Evolutionary conservation across 768 basidiomycete genomes (phyloP).

Genomic region (Suillus paluster): DNA sequence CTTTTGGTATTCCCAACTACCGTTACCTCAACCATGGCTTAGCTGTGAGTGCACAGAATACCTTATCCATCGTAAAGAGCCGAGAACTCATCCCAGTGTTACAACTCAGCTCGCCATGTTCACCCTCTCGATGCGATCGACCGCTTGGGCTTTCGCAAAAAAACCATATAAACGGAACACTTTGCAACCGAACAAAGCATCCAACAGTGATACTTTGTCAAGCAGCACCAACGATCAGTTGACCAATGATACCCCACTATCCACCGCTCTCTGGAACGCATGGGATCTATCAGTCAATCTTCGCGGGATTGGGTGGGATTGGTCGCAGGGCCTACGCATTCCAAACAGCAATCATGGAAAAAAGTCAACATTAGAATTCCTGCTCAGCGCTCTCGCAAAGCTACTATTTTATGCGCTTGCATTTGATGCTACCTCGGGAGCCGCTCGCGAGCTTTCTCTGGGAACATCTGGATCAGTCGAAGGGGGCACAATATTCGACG

Average conservation of each 20-base stretch:
- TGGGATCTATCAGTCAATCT: constrained; percentile 29
- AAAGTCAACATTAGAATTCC: constrained; percentile 20
- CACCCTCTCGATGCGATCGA: constrained; percentile 26
- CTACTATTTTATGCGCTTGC: constrained; percentile 9
- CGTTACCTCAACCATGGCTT: constrained; percentile 26
- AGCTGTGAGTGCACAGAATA: constrained; percentile 18
- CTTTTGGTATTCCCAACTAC: constrained; percentile 16
- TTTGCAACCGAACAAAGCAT: not conserved
- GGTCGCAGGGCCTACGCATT: constrained; percentile 14
- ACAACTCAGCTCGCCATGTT: constrained; percentile 29
- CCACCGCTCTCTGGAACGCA: constrained; percentile 25
- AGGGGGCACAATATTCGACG: constrained; percentile 44
- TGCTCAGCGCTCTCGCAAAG: constrained; percentile 13
- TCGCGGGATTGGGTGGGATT: constrained; percentile 33
- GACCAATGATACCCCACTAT: not conserved
- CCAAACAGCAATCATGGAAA: constrained; percentile 16
- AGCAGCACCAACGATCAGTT: not conserved
- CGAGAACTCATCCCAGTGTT: constrained; percentile 5
- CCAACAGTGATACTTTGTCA: not conserved
- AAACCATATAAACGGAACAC: constrained; percentile 9
- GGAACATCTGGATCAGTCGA: constrained; percentile 38
- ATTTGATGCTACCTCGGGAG: constrained; percentile 17
- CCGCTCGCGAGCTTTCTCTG: constrained; percentile 38
- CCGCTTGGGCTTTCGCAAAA: constrained; percentile 23
- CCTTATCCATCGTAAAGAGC: not conserved